Conservation (phyloP, 805 yeast genomes). For the Starmerella powellii region DNA sequence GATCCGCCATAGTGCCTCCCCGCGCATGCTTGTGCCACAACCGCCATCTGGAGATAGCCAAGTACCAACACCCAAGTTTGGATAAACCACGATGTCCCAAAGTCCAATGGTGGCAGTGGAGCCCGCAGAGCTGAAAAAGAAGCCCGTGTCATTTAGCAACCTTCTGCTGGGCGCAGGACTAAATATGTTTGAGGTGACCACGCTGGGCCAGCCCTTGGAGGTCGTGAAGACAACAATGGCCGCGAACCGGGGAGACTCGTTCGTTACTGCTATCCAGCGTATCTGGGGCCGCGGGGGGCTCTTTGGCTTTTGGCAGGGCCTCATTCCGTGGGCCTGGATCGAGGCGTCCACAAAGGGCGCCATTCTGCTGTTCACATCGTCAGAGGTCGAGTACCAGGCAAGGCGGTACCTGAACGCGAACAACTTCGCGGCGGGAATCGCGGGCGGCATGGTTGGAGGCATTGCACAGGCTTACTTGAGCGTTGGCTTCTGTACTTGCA, state of each 20-base stretch:
- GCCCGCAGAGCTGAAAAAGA: conserved; percentile 40
- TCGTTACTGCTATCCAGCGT: conserved; percentile 53
- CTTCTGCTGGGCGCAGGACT: conserved; percentile 87
- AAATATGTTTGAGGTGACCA: conserved; percentile 83
- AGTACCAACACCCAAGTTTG: too few relatives aligned
- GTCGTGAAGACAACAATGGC: conserved; percentile 97
- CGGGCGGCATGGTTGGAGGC: conserved; percentile 95
- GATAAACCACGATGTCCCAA: too few relatives aligned
- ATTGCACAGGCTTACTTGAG: conserved; percentile 91
- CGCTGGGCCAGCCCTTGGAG: conserved; percentile 94
- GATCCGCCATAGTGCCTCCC: too few relatives aligned
- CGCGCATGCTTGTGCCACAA: too few relatives aligned
- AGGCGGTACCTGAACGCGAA: conserved; percentile 43
- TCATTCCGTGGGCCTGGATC: conserved; percentile 99
- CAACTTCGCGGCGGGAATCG: conserved; percentile 75
- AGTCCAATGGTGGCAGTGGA: too few relatives aligned
- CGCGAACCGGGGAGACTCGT: conserved; percentile 67
- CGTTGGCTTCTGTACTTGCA: conserved; percentile 96
- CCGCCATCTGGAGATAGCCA: too few relatives aligned
- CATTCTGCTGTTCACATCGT: conserved; percentile 77
- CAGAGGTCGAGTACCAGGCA: conserved; percentile 78
- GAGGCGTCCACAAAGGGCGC: conserved; percentile 99
- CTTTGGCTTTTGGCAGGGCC: conserved; percentile 88
- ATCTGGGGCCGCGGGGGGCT: conserved; percentile 93
- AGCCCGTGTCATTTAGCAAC: conserved; percentile 78